These are phyloP conservation scores for Colletotrichum somersetense DNA, from an alignment of 2,329 filamentous ascomycete species.

Conservation along the genomic window DNA sequence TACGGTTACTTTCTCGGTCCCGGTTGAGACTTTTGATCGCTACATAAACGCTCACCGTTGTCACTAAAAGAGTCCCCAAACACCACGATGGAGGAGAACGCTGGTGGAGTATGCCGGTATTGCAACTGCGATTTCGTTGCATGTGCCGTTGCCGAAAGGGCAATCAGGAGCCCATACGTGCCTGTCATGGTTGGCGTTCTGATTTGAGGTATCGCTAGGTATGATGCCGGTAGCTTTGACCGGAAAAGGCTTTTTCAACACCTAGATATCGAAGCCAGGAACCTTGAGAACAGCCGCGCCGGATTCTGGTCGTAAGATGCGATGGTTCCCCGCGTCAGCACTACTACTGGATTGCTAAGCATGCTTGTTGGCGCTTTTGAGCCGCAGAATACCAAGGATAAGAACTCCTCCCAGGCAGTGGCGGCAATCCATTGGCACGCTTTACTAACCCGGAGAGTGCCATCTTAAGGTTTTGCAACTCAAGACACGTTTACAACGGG, in stretches of 20 bases:
- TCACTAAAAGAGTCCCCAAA: conserved; percentile 38
- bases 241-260: background rate
- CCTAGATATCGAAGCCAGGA: background rate
- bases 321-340: background rate
- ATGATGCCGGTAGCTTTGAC: background rate
- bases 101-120: background rate
- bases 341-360: background rate
- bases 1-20: background rate
- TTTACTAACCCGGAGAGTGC: background rate
- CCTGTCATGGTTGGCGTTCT: background rate
- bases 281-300: background rate
- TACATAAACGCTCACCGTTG: conserved; percentile 14
- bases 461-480: background rate
- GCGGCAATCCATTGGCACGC: background rate
- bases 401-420: background rate
- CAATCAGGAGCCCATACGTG: background rate
- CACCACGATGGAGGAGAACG: conserved; percentile 25
- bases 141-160: background rate
- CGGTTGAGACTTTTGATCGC: background rate
- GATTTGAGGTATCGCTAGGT: background rate
- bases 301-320: background rate
- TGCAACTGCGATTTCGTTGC: background rate
- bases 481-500: background rate
- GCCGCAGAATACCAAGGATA: background rate
- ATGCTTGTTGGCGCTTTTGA: no score